phyloP scores from a whole-genome alignment of 1,139 yeast genomes.

The Candida glucosophila region DNA sequence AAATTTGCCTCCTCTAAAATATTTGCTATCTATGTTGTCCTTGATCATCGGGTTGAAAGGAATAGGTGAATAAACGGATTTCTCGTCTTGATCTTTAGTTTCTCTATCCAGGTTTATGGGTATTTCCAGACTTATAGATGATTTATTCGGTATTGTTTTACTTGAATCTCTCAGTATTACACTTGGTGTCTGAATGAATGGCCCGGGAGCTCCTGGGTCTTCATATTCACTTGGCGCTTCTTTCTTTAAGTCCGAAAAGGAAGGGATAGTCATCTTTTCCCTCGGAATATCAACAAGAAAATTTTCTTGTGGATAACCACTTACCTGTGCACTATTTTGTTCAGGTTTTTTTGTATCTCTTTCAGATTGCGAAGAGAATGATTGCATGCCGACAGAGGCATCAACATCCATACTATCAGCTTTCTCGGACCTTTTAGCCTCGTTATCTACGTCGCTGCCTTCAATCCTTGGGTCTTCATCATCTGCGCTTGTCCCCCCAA shows the following conservation, averaged over 20 bases:
- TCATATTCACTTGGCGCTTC: slow-evolving; percentile 45
- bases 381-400: neutral
- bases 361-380: neutral
- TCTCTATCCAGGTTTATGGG: slow-evolving; percentile 1
- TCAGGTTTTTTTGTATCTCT: neutral
- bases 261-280: slow-evolving; percentile 43
- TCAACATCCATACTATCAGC: neutral
- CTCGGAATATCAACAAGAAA: slow-evolving; percentile 45
- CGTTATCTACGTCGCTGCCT: neutral
- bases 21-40: slow-evolving; percentile 70
- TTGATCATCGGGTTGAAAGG: slow-evolving; percentile 72
- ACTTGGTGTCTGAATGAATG: slow-evolving; percentile 52
- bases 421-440: neutral
- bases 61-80: slow-evolving; percentile 70
- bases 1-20: slow-evolving; percentile 79
- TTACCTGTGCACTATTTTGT: neutral
- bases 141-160: too few species aligned
- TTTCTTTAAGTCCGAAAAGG: slow-evolving; percentile 5
- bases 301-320: neutral
- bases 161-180: slow-evolving; percentile 15
- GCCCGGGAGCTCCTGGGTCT: slow-evolving; percentile 80
- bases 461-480: slow-evolving; percentile 3
- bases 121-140: too few species aligned
- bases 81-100: slow-evolving; percentile 4
- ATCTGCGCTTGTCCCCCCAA: slow-evolving; percentile 31